Conservation (phyloP, 305 asterid genomes). For the Plantago coronopus region DNA sequence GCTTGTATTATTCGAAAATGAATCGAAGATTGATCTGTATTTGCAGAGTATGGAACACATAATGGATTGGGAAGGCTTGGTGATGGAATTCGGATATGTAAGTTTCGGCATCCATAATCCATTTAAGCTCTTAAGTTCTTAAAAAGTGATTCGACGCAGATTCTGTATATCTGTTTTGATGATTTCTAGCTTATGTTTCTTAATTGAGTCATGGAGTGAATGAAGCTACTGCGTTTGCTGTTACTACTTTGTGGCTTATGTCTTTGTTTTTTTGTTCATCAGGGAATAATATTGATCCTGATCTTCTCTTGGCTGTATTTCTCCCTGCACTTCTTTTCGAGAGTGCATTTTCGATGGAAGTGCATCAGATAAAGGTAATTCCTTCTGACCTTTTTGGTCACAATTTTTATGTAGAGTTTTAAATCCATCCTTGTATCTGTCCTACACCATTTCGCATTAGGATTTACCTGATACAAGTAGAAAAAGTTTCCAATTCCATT, state of each 20-base stretch:
- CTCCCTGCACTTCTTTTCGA: slow-evolving; percentile 98
- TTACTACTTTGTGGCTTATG: slow-evolving; percentile 13
- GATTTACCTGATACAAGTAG: not conserved
- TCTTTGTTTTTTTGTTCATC: slow-evolving; percentile 11
- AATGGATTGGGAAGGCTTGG: slow-evolving; percentile 79
- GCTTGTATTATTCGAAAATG: not conserved
- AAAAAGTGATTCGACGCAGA: not conserved
- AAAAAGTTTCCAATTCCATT: not conserved
- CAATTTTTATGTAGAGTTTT: not conserved
- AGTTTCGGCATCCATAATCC: slow-evolving; percentile 31
- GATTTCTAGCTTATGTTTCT: too few relatives aligned
- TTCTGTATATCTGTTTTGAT: slow-evolving; percentile 3
- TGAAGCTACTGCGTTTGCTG: slow-evolving; percentile 10
- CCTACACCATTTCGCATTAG: slow-evolving; percentile 1
- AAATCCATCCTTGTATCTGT: slow-evolving; percentile 4
- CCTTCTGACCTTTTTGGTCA: slow-evolving; percentile 10
- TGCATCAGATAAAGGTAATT: slow-evolving; percentile 93
- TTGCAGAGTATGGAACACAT: slow-evolving; percentile 78
- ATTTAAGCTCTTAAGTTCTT: slow-evolving; percentile 5
- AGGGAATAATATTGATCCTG: slow-evolving; percentile 94
- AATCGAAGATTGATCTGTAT: not conserved
- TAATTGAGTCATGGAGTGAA: not conserved
- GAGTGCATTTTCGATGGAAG: slow-evolving; percentile 92
- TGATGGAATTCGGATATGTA: slow-evolving; percentile 81
- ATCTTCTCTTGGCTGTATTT: slow-evolving; percentile 91